These are phyloP conservation scores for Neostapfia colusana DNA, from an alignment of 176 grass and related monocot species.

Conservation along the genomic window DNA sequence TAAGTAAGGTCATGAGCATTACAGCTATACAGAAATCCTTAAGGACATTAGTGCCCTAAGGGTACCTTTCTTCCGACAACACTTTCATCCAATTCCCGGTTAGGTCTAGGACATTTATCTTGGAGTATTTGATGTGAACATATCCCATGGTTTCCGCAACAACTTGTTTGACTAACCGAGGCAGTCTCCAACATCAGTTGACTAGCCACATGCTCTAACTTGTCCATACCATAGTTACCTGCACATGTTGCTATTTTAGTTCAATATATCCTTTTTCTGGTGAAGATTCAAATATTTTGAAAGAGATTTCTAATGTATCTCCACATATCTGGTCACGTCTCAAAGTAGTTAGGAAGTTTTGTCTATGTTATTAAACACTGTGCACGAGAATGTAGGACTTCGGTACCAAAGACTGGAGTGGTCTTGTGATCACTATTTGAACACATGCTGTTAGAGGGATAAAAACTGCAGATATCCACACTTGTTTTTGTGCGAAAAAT, in stretches of 20 bases:
- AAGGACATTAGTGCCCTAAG: conserved; percentile 23
- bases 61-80: conserved; percentile 83
- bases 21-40: not conserved
- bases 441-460: not conserved
- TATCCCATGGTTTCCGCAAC: conserved; percentile 90
- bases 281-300: conserved; percentile 19
- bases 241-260: conserved; percentile 42
- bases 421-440: not conserved
- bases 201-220: conserved; percentile 41
- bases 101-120: conserved; percentile 58
- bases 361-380: conserved; percentile 8
- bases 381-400: conserved; percentile 18
- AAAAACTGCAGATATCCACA: not conserved
- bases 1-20: not conserved
- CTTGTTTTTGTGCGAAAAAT: not conserved
- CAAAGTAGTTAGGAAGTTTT: conserved; percentile 20
- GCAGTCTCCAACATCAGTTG: conserved; percentile 37
- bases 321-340: conserved; percentile 10
- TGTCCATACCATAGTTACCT: conserved; percentile 42
- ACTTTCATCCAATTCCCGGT: conserved; percentile 43
- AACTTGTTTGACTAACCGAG: conserved; percentile 53
- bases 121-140: conserved; percentile 87
- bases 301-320: conserved; percentile 36
- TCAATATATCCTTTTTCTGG: conserved; percentile 8
- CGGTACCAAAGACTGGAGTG: not conserved